Evolutionary conservation across 176 grass and related monocot species (phyloP).

Genomic region (Panicum miliaceum): DNA sequence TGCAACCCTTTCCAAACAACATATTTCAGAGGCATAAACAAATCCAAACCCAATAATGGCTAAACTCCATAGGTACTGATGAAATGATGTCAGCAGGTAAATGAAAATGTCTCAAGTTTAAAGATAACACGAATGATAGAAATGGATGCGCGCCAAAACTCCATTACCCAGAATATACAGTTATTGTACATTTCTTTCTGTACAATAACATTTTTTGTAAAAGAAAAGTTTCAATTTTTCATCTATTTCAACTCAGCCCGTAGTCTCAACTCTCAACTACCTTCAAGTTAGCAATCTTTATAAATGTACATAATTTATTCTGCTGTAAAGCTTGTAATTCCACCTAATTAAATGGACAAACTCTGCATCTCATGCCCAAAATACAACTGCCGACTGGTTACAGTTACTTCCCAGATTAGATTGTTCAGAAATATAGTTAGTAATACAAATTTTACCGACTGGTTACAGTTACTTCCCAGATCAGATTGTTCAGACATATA

Average conservation of each 20-base stretch:
- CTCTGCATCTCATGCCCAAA: background rate
- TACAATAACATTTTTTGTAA: background rate
- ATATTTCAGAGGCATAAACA: constrained; percentile 12
- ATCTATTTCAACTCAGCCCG: background rate
- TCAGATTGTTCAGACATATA: constrained; percentile 22
- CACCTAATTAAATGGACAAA: constrained; percentile 3
- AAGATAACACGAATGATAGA: background rate
- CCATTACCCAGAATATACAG: background rate
- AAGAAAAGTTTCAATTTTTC: background rate
- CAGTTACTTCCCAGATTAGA: constrained; percentile 9
- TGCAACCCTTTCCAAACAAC: background rate
- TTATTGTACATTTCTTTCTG: background rate
- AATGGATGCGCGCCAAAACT: background rate
- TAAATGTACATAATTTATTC: background rate
- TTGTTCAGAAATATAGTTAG: background rate
- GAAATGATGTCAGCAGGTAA: background rate
- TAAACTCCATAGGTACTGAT: constrained; percentile 7
- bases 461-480: background rate
- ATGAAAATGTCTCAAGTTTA: background rate
- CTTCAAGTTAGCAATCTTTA: constrained; percentile 9
- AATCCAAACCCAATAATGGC: background rate
- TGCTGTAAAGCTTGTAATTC: background rate
- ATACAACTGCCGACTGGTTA: background rate
- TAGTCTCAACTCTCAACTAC: background rate
- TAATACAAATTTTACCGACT: constrained; percentile 10